Conservation (phyloP, 306 rosid species). For the Ormosia semicastrata region DNA sequence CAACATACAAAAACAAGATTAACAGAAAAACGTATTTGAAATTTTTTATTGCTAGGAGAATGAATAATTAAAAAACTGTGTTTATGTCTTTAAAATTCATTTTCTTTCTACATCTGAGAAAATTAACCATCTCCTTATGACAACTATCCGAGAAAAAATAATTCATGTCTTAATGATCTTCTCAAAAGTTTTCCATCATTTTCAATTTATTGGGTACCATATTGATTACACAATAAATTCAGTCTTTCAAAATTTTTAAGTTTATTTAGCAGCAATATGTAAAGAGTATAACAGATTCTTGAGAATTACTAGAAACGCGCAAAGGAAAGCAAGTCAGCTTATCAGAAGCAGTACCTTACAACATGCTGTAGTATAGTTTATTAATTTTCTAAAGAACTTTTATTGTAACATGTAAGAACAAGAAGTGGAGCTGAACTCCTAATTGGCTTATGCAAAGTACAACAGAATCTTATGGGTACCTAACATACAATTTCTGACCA, state of each 20-base stretch:
- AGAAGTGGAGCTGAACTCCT: constrained; percentile 32
- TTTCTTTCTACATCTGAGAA: not conserved
- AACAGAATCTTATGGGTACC: constrained; percentile 27
- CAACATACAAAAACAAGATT: not conserved
- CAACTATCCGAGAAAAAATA: not conserved
- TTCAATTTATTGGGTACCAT: not conserved
- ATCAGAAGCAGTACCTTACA: constrained; percentile 15
- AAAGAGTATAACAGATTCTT: not conserved
- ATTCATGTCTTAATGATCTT: not conserved
- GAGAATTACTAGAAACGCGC: not conserved
- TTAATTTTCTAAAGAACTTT: constrained; percentile 24
- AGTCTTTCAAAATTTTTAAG: not conserved
- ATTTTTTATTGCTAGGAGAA: not conserved
- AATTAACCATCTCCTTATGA: not conserved
- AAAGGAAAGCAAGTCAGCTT: not conserved
- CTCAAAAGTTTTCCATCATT: not conserved
- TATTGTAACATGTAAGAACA: constrained; percentile 30
- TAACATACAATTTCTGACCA: constrained; percentile 37
- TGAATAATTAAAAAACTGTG: not conserved
- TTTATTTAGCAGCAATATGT: not conserved
- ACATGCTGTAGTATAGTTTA: constrained; percentile 16
- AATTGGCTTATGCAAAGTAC: constrained; percentile 26
- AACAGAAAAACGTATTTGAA: not conserved
- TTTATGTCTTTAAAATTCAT: not conserved
- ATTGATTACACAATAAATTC: not conserved